Percentiles rank a stretch among this genome's conserved stretches.
These are phyloP conservation scores for Fusarium staphyleae DNA, from an alignment of 2,329 filamentous ascomycete species.

Conservation along the genomic window DNA sequence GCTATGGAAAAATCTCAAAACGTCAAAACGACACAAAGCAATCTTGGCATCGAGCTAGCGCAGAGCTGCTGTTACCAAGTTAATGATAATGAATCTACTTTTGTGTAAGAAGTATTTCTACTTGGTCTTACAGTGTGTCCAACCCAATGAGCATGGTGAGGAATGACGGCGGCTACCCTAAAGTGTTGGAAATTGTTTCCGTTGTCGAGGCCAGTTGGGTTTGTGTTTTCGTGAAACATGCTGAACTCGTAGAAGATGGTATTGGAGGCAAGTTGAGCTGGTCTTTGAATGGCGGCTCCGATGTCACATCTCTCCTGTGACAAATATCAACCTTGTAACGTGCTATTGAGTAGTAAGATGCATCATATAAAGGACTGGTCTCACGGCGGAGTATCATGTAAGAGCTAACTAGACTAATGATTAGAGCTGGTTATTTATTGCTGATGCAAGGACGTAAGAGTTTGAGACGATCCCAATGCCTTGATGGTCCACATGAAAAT, in stretches of 20 bases:
- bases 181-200: no score
- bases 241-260: no score
- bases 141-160: no score
- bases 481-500: neutral
- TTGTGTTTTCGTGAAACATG: no score
- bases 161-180: no score
- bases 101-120: conserved; percentile 2
- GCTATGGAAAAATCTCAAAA: conserved; percentile 7
- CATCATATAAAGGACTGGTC: neutral
- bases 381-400: neutral
- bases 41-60: conserved; percentile 5
- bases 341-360: no score
- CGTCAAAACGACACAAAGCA: conserved; percentile 11
- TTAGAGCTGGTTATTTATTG: neutral
- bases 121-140: no score
- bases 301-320: no score
- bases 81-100: conserved; percentile 27
- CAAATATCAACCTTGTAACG: neutral
- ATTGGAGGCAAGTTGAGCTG: no score
- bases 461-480: neutral
- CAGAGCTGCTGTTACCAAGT: conserved; percentile 6
- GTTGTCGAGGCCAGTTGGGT: no score
- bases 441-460: neutral
- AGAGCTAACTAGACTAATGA: neutral
- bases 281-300: no score